A percentile compares a stretch with the other conserved stretches of the same genome.
phyloP scores from a whole-genome alignment of 2,329 filamentous ascomycete genomes.

The Ciborinia camelliae region DNA sequence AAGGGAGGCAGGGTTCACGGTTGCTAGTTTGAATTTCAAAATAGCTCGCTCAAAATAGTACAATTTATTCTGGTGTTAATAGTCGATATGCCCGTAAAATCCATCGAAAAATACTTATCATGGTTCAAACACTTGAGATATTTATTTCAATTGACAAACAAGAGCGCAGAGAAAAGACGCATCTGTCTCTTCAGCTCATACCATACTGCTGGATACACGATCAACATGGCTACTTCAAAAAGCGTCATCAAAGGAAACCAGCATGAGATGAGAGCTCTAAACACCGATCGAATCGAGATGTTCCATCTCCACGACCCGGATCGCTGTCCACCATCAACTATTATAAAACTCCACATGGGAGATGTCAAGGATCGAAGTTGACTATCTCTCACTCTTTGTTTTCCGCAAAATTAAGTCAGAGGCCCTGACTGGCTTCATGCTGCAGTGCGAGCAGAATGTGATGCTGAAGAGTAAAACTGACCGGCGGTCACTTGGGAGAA shows the following conservation, averaged over 20 bases:
- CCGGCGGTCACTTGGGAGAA: background rate
- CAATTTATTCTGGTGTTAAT: background rate
- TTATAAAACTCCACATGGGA: too few species aligned
- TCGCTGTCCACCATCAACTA: constrained; percentile 28
- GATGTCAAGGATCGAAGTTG: background rate
- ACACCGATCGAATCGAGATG: constrained; percentile 44
- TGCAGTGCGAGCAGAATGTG: background rate
- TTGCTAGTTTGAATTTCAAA: too few species aligned
- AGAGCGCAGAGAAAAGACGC: background rate
- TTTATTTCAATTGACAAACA: background rate
- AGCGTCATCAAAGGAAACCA: constrained; percentile 39
- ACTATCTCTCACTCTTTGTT: too few species aligned
- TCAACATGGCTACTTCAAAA: constrained; percentile 1
- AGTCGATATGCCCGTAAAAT: background rate
- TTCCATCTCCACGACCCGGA: constrained; percentile 36
- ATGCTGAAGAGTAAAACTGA: background rate
- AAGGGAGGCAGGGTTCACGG: too few species aligned
- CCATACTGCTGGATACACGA: background rate
- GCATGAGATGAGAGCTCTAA: constrained; percentile 52
- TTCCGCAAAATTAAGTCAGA: background rate
- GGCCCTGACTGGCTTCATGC: background rate
- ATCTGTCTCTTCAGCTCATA: background rate
- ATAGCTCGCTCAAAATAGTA: background rate
- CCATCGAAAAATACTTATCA: background rate
- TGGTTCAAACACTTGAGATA: background rate